Evolutionary conservation across 2,329 filamentous ascomycete genomes (phyloP).

Genomic region (Phaeophleospora eucalypticola): DNA sequence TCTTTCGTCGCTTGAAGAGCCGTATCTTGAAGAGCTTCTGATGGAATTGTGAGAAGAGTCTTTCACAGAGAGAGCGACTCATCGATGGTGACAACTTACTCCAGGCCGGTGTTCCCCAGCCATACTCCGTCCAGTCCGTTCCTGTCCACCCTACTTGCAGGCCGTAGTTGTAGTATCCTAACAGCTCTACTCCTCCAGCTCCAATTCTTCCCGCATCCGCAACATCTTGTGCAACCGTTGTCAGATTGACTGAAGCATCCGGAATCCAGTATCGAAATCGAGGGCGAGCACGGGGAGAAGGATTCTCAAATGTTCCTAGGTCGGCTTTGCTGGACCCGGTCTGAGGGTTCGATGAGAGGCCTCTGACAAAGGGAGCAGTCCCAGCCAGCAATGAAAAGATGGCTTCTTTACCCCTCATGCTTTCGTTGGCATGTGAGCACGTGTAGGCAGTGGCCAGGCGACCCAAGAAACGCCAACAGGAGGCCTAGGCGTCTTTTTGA

Average conservation of each 20-base stretch:
- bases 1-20: constrained; percentile 35
- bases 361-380: no score
- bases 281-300: constrained; percentile 1
- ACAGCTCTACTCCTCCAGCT: constrained; percentile 37
- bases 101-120: constrained; percentile 38
- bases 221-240: constrained; percentile 30
- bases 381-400: no score
- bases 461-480: no score
- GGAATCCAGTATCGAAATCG: constrained; percentile 37
- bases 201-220: constrained; percentile 29
- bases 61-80: background rate
- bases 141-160: constrained; percentile 8
- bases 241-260: constrained; percentile 33
- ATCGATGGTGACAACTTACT: constrained; percentile 20
- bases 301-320: constrained; percentile 7
- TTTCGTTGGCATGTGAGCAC: no score
- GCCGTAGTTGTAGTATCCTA: constrained; percentile 40
- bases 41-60: background rate
- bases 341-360: no score
- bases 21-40: constrained; percentile 28
- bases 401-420: no score
- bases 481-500: no score
- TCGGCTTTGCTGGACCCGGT: no score
- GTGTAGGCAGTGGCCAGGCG: no score
- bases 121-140: constrained; percentile 39